These are phyloP conservation scores for Beauveria asiatica DNA, from an alignment of 2,329 filamentous ascomycete genomes.

Conservation along the genomic window DNA sequence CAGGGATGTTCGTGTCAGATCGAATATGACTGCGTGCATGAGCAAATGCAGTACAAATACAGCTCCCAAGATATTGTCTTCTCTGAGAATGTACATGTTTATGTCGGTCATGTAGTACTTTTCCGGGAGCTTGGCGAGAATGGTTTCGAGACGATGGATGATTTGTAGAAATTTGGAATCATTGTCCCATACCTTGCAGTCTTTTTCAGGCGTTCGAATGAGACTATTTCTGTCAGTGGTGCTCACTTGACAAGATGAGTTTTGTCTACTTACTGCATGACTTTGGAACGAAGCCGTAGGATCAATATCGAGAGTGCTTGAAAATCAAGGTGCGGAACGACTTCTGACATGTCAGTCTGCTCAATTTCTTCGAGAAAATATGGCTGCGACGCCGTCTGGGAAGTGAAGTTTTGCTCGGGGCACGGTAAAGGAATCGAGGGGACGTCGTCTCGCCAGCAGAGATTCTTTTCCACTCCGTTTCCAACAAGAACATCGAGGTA, in stretches of 20 bases:
- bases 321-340: slow-evolving; percentile 14
- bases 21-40: slow-evolving; percentile 18
- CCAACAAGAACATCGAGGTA: slow-evolving; percentile 16
- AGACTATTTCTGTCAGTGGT: slow-evolving; percentile 10
- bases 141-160: slow-evolving; percentile 16
- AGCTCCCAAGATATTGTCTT: slow-evolving; percentile 15
- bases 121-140: slow-evolving; percentile 16
- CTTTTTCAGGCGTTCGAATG: slow-evolving; percentile 14
- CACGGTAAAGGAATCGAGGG: slow-evolving; percentile 17
- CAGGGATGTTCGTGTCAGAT: slow-evolving; percentile 18
- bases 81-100: slow-evolving; percentile 17
- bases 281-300: slow-evolving; percentile 15
- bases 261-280: slow-evolving; percentile 13
- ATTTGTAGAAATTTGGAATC: slow-evolving; percentile 10
- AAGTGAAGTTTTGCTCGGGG: slow-evolving; percentile 13
- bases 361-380: slow-evolving; percentile 14
- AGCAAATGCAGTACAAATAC: slow-evolving; percentile 19
- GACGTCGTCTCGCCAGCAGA: slow-evolving; percentile 16
- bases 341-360: background rate
- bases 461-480: slow-evolving; percentile 16
- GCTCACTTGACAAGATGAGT: background rate
- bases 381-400: slow-evolving; percentile 2
- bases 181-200: slow-evolving; percentile 9
- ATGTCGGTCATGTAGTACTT: slow-evolving; percentile 16
- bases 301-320: slow-evolving; percentile 14